Conservation (phyloP, 2,329 filamentous ascomycete genomes). For the Dactylellina haptotyla region DNA sequence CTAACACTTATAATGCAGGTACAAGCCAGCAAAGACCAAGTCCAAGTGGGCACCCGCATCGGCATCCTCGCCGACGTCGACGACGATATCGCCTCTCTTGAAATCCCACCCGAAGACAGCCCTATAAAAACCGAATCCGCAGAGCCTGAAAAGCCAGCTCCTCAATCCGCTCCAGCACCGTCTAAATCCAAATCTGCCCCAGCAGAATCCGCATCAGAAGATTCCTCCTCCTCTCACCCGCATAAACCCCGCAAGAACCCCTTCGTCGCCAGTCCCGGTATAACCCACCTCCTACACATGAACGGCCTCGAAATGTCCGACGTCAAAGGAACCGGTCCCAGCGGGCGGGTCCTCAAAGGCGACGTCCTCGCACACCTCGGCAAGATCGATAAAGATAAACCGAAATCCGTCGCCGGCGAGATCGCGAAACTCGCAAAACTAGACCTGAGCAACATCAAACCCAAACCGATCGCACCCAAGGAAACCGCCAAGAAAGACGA, state of each 20-base stretch:
- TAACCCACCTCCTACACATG: constrained; percentile 76
- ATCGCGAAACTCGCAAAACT: constrained; percentile 82
- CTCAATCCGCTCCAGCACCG: not conserved
- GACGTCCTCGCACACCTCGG: constrained; percentile 93
- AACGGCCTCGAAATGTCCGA: constrained; percentile 80
- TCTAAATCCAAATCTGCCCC: not conserved
- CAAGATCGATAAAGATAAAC: constrained; percentile 76
- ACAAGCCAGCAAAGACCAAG: constrained; percentile 72
- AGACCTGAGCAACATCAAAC: constrained; percentile 94
- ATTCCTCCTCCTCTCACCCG: not conserved
- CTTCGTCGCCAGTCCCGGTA: constrained; percentile 69
- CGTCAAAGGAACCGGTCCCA: constrained; percentile 87
- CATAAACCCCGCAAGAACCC: constrained; percentile 65
- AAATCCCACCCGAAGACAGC: constrained; percentile 71
- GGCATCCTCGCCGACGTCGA: constrained; percentile 82
- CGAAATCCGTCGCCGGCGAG: constrained; percentile 74
- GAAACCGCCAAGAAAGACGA: constrained; percentile 63
- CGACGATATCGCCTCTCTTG: constrained; percentile 78
- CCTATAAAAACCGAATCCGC: constrained; percentile 55
- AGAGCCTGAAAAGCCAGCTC: constrained; percentile 21
- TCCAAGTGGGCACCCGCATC: constrained; percentile 83
- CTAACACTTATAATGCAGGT: constrained; percentile 57
- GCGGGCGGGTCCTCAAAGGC: constrained; percentile 89
- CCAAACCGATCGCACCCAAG: constrained; percentile 66
- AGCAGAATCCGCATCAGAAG: not conserved